Evolutionary conservation across 108 stramenopile genomes (phyloP).

Genomic region (Parietichytrium sp.): DNA sequence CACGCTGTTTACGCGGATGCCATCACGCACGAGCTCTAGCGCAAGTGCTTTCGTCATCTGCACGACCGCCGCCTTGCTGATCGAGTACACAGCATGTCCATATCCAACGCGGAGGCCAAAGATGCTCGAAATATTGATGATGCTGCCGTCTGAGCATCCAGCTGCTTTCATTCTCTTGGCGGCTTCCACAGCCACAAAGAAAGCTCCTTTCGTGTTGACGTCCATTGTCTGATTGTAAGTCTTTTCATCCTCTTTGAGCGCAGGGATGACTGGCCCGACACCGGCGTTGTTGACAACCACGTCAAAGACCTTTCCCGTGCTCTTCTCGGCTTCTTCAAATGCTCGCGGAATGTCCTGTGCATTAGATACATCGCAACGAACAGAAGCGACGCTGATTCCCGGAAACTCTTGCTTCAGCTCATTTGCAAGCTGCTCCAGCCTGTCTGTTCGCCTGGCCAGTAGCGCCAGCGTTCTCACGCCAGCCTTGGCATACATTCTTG

Average conservation of each 20-base stretch:
- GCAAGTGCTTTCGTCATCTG: conserved; percentile 34
- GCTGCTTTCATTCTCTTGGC: neutral
- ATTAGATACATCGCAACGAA: conserved; percentile 1
- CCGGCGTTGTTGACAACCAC: conserved; percentile 30
- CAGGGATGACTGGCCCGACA: neutral
- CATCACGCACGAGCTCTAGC: neutral
- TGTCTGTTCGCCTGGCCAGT: neutral
- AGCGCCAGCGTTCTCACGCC: neutral
- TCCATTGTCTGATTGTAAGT: conserved; percentile 34
- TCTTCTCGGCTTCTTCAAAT: conserved; percentile 10
- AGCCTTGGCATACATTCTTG: neutral
- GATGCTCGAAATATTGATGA: conserved; percentile 22
- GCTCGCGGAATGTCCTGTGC: conserved; percentile 1
- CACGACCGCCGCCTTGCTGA: conserved; percentile 15
- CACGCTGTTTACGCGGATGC: conserved; percentile 26
- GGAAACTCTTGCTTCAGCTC: neutral
- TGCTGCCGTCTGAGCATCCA: neutral
- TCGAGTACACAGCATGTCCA: conserved; percentile 31
- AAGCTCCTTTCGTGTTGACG: neutral
- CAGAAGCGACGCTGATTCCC: neutral
- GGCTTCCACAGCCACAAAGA: conserved; percentile 13
- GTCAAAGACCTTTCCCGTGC: conserved; percentile 10
- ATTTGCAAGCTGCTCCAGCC: neutral
- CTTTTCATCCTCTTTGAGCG: neutral
- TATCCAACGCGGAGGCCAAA: conserved; percentile 15